Evolutionary conservation across 352 stramenopile genomes (phyloP).

Genomic region (Pythium scleroteichum): DNA sequence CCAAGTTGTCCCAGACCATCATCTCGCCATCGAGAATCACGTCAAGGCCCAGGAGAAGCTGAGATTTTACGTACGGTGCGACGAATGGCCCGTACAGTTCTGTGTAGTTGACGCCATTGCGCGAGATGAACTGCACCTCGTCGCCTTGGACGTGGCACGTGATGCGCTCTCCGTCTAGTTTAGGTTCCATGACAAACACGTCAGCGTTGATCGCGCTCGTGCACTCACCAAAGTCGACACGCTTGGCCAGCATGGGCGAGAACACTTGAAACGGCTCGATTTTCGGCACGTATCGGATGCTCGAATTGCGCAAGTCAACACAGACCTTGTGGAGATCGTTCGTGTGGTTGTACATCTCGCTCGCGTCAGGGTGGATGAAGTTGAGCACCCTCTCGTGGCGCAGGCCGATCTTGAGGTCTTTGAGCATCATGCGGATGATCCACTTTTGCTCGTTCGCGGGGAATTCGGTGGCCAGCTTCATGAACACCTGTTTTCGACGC

Average conservation of each 20-base stretch:
- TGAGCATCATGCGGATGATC: constrained; percentile 82
- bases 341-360: constrained; percentile 89
- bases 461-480: constrained; percentile 78
- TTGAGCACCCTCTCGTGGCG: constrained; percentile 78
- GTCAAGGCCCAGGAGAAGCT: constrained; percentile 59
- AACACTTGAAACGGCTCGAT: constrained; percentile 86
- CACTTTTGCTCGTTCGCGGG: constrained; percentile 79
- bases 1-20: constrained; percentile 87
- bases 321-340: constrained; percentile 84
- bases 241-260: constrained; percentile 85
- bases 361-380: constrained; percentile 79
- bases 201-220: constrained; percentile 68
- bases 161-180: constrained; percentile 83
- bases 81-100: constrained; percentile 69
- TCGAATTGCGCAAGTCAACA: constrained; percentile 71
- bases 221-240: constrained; percentile 82
- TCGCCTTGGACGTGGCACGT: constrained; percentile 69
- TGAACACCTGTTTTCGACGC: constrained; percentile 57
- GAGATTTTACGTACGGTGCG: constrained; percentile 56
- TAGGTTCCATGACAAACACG: constrained; percentile 82
- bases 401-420: constrained; percentile 85
- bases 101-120: constrained; percentile 84
- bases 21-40: constrained; percentile 87
- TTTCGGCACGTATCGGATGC: constrained; percentile 75
- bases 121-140: constrained; percentile 80